Percentiles rank a stretch among this genome's conserved stretches.
These are phyloP conservation scores for Phialocephala subalpina DNA, from an alignment of 2,329 filamentous ascomycete genomes.

Conservation along the genomic window DNA sequence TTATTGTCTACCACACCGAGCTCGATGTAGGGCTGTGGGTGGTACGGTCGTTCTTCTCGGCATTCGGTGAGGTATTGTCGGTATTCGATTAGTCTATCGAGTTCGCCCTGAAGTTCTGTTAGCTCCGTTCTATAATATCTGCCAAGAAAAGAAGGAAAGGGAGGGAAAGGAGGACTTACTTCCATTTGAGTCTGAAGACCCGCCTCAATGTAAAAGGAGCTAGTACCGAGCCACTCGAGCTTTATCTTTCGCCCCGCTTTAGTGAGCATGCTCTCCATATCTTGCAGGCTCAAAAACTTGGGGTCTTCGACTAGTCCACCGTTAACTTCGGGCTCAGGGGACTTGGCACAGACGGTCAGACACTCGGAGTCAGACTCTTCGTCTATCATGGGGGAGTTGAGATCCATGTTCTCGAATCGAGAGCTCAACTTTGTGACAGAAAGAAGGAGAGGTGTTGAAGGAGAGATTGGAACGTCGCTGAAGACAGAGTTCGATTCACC, in stretches of 20 bases:
- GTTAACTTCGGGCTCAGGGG: not conserved
- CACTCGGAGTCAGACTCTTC: no score
- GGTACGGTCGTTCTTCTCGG: slow-evolving; percentile 25
- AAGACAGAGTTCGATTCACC: no score
- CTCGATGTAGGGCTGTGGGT: slow-evolving; percentile 31
- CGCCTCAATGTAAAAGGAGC: not conserved
- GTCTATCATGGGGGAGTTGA: no score
- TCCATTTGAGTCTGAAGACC: not conserved
- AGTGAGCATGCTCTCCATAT: not conserved
- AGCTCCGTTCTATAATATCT: not conserved
- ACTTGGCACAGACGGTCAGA: no score
- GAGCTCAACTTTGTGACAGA: no score
- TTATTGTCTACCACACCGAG: slow-evolving; percentile 26
- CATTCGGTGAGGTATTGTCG: slow-evolving; percentile 7
- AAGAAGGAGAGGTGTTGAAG: no score
- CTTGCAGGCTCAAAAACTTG: no score
- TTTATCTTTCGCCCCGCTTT: not conserved
- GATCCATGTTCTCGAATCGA: no score
- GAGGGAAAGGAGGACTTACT: not conserved
- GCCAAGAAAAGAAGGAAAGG: no score
- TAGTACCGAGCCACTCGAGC: slow-evolving; percentile 6
- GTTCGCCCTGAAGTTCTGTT: slow-evolving; percentile 22
- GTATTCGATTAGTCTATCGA: slow-evolving; percentile 26
- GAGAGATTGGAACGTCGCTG: no score
- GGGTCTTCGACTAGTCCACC: not conserved